phyloP scores from a whole-genome alignment of 306 rosid species.

The Fragaria iinumae region DNA sequence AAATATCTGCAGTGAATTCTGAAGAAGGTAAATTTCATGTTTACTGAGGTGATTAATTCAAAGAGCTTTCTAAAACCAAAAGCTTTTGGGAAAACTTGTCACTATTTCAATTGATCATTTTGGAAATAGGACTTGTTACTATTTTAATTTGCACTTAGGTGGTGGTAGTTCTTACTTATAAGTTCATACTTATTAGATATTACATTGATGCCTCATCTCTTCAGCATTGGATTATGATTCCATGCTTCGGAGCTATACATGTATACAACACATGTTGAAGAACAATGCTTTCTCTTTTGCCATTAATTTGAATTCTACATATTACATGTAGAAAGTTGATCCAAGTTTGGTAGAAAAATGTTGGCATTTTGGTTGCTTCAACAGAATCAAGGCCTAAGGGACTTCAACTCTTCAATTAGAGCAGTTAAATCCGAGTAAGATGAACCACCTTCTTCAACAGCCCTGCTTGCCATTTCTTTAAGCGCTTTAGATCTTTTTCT shows the following conservation, averaged over 20 bases:
- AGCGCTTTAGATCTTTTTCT: constrained; percentile 29
- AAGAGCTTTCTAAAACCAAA: neutral
- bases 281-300: neutral
- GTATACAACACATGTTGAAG: neutral
- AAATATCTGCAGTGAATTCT: constrained; percentile 6
- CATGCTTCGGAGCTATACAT: no score
- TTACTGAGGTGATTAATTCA: neutral
- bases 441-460: constrained; percentile 17
- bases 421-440: constrained; percentile 6
- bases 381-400: neutral
- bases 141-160: no score
- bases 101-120: no score
- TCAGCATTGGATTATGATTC: no score
- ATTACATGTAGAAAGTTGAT: neutral
- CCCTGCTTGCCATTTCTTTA: constrained; percentile 24
- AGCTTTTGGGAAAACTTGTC: no score
- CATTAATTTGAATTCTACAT: neutral
- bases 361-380: neutral
- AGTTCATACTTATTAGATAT: no score
- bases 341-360: neutral
- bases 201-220: neutral
- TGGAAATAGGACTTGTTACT: no score
- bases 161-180: no score
- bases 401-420: constrained; percentile 8
- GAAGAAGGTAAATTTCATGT: no score